Base-by-base conservation (phyloP, 2,329 filamentous ascomycete genomes). In the Xylariaceae sp. region DNA sequence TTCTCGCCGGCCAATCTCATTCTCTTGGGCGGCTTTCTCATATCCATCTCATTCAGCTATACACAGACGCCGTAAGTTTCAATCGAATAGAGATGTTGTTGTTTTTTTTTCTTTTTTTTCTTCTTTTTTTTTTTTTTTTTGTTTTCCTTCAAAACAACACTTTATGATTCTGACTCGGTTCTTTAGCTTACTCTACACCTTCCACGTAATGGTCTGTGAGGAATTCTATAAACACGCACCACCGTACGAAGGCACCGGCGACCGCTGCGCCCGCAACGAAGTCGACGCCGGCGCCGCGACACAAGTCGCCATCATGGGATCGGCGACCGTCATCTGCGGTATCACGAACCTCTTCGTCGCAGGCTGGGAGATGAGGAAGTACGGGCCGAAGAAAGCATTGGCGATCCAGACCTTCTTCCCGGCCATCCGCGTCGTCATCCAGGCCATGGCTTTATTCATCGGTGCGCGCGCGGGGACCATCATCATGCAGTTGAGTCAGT, bases 191-290 rank as follows among this genome's bases (percentile, higher is more conserved):
- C 68, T 86, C 32, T 86, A 85, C 66, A 82, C 84, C n/a, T 87
- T 88, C 60, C 81, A 83, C 51, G 65, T 85, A 1, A 88, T 89
- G 84, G 81, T 79, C 26, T 88, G 86, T 68, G 83, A 88, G 47
- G 78, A 79, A 48, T 88, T 81, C 65, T 88, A 88, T 68, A 72
- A 78, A 34, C 72, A 72, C 2, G 80, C 85, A 60, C 74, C 78
- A 29, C 74, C 77, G 0, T 79, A 71, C 50, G 64, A 69, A 7
- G 76, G 74, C 3, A 61, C 66, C 2, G 73, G 73, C 4, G 79
- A 84, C 57, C 74, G 79, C 8, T 89, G 86, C 63, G 76, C 74
- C 41, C 74, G 76, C 27, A 80, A 80, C 53, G 78, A 80, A 55
- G 83, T 88, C 50, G 78, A 85, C 41, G 80, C 84, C 0, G 74